Percentiles rank a stretch among this genome's conserved stretches.
Evolutionary conservation across 768 basidiomycete species (phyloP).

Genomic region (Clavaria fumosa): DNA sequence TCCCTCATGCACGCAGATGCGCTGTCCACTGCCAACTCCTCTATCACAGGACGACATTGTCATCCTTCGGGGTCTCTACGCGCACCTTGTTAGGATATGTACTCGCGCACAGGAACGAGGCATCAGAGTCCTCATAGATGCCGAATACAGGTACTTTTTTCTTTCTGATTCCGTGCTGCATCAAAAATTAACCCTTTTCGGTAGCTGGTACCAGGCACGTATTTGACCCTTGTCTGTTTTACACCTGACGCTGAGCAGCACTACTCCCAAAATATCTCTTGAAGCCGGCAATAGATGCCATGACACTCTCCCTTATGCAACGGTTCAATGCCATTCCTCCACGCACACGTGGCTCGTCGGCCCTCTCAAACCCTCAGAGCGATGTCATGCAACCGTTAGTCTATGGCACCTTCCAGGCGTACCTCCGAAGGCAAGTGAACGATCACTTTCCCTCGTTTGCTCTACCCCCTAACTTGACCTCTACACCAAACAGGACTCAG

Average conservation of each 20-base stretch:
- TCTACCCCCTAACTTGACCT: neutral
- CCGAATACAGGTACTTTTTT: slow-evolving; percentile 51
- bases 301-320: slow-evolving; percentile 57
- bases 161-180: neutral
- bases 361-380: neutral
- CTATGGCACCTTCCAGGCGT: slow-evolving; percentile 83
- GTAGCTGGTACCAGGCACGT: slow-evolving; percentile 10
- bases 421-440: slow-evolving; percentile 53
- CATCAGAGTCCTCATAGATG: slow-evolving; percentile 67
- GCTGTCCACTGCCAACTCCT: slow-evolving; percentile 7
- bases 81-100: slow-evolving; percentile 52
- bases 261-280: slow-evolving; percentile 27
- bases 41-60: slow-evolving; percentile 42
- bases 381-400: slow-evolving; percentile 40
- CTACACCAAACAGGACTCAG: slow-evolving; percentile 36
- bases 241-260: slow-evolving; percentile 15
- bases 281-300: slow-evolving; percentile 72
- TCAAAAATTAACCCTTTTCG: neutral
- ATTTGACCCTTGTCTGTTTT: neutral
- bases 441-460: neutral
- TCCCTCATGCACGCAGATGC: no score
- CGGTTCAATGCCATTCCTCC: slow-evolving; percentile 49
- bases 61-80: slow-evolving; percentile 43
- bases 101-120: slow-evolving; percentile 40
- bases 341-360: neutral